Conservation (phyloP, 108 stramenopile genomes). For the Chaetoceros tenuissimus region DNA sequence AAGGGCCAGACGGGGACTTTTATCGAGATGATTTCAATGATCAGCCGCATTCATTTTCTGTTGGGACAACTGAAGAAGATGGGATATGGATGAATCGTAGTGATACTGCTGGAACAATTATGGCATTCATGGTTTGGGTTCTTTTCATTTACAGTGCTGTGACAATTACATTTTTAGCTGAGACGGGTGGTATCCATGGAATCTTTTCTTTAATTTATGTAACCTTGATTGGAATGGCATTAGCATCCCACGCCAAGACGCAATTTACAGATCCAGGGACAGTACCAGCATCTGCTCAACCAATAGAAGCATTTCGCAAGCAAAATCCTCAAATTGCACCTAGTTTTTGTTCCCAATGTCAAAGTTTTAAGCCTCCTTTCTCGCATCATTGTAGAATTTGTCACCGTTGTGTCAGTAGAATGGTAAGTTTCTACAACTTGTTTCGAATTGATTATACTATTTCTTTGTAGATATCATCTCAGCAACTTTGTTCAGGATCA, state of each 20-base stretch:
- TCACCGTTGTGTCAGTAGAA: conserved; percentile 82
- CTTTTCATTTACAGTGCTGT: conserved; percentile 49
- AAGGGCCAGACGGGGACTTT: conserved; percentile 14
- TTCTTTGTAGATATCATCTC: no score
- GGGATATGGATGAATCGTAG: conserved; percentile 67
- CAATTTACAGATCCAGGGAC: conserved; percentile 87
- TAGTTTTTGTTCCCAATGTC: conserved; percentile 68
- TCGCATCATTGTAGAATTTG: conserved; percentile 97
- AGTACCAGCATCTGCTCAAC: conserved; percentile 68
- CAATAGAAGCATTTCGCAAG: conserved; percentile 46
- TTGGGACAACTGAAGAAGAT: conserved; percentile 55
- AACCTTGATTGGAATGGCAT: conserved; percentile 40
- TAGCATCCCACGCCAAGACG: conserved; percentile 73
- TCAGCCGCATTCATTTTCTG: conserved; percentile 49
- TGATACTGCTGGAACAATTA: conserved; percentile 64
- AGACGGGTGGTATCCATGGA: conserved; percentile 44
- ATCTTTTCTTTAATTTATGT: conserved; percentile 42
- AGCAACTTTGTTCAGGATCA: no score
- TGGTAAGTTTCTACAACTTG: no score
- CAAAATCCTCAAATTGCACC: conserved; percentile 37
- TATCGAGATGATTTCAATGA: conserved; percentile 67
- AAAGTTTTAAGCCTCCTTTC: conserved; percentile 85
- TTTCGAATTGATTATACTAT: no score
- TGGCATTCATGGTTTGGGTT: conserved; percentile 56
- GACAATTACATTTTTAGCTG: conserved; percentile 52